Conservation (phyloP, 2,329 filamentous ascomycete species). For the Cladosporium colombiae region DNA sequence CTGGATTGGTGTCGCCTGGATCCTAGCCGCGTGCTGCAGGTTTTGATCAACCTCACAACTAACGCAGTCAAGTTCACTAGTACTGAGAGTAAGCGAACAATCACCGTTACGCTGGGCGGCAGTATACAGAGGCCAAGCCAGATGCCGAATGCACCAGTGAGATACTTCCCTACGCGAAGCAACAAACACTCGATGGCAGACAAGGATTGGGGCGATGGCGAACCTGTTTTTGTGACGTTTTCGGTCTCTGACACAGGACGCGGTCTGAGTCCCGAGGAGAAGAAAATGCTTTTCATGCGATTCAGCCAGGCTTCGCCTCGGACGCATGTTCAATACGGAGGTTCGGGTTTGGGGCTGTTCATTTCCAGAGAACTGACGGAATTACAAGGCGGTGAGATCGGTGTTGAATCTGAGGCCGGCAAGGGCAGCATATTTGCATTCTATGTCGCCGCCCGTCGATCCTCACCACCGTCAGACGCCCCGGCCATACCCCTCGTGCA, state of each 20-base stretch:
- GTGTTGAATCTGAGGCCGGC: slow-evolving; percentile 67
- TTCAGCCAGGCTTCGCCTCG: slow-evolving; percentile 77
- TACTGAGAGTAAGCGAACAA: slow-evolving; percentile 60
- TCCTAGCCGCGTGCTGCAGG: slow-evolving; percentile 72
- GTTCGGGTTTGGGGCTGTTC: slow-evolving; percentile 75
- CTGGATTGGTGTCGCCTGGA: slow-evolving; percentile 73
- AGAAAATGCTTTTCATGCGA: slow-evolving; percentile 72
- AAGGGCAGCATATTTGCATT: slow-evolving; percentile 75
- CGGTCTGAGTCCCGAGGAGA: slow-evolving; percentile 65
- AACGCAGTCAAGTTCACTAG: slow-evolving; percentile 84
- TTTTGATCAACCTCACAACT: slow-evolving; percentile 76
- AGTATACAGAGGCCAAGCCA: slow-evolving; percentile 57
- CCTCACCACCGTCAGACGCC: slow-evolving; percentile 39
- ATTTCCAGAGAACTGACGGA: slow-evolving; percentile 79
- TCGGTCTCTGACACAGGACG: slow-evolving; percentile 77
- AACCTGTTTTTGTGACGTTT: slow-evolving; percentile 67
- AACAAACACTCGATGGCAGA: slow-evolving; percentile 52
- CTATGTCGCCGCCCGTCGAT: slow-evolving; percentile 69
- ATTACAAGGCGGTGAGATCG: slow-evolving; percentile 77
- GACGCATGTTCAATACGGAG: slow-evolving; percentile 77
- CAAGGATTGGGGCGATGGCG: slow-evolving; percentile 69
- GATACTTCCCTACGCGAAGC: slow-evolving; percentile 62
- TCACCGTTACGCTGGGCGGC: slow-evolving; percentile 66
- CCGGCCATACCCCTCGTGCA: slow-evolving; percentile 19
- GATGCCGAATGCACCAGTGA: slow-evolving; percentile 49